Base-by-base conservation (phyloP, 1,284 basidiomycete genomes). In the Boletus semigastroideus region DNA sequence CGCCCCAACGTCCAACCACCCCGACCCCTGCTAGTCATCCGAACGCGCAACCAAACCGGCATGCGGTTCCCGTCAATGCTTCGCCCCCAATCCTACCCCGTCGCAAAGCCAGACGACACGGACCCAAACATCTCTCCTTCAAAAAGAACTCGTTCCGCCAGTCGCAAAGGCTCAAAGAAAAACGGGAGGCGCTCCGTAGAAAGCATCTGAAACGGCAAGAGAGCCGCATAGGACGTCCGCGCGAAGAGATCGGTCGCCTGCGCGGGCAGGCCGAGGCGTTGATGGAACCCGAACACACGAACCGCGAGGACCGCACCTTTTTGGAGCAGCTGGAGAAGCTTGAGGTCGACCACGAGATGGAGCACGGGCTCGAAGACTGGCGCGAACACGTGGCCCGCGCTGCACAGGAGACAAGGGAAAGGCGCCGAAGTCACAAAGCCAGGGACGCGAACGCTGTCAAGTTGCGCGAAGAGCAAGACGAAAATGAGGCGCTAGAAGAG, bases 301-400 rank as follows among this genome's bases (percentile, higher is more conserved):
- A 42, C 17, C 11, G 25, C 7, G 48, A 59, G 20, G 67, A 69
- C 33, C 49, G 13, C 14, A 51, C 67, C n/a, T 66, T 69, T 36
- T 33, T 69, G 51, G 25, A 53, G 42, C 63, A 68, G 16, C 49
- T 71, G 0, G n/a, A 4, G 14, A 43, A 38, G 0, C 56, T 68
- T 16, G 52, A 57, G 3, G 14, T 59, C 3, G 49, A 67, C 6
- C 53, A 65, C 4, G 13, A 34, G 5, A 27, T 54, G 44, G 6
- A 40, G 1, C 53, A 59, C 13, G 47, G 52, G 16, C 56, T 71
- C 12, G 62, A 57, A 40, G 22, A 30, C 16, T 63, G 38, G 27
- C 66, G 69, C 3, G 41, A 59, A 42, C 44, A 27, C 5, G 28
- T 66, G n/a, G 41, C 41, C 12, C 58, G 65, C 1, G 68, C 69